phyloP scores from a whole-genome alignment of 1,139 yeast species.

The Geotrichum histeridarum region DNA sequence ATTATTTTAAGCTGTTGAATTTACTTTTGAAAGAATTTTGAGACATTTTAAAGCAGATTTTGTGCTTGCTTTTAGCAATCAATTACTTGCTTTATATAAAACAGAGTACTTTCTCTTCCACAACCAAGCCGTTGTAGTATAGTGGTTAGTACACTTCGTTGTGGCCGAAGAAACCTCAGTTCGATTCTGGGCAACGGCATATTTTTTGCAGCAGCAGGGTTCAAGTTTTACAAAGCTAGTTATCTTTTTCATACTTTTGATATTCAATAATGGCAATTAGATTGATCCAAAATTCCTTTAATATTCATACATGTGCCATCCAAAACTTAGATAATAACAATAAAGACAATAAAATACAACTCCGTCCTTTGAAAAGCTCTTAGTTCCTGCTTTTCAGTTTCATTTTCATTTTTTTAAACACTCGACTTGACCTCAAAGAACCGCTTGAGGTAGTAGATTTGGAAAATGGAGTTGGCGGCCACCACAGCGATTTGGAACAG shows the following conservation, averaged over 20 bases:
- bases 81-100: background rate
- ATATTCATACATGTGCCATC: no score
- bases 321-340: no score
- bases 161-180: slow-evolving; percentile 40
- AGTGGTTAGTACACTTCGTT: slow-evolving; percentile 31
- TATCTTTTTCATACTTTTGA: no score
- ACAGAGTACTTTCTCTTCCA: background rate
- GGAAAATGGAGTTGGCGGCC: slow-evolving; percentile 81
- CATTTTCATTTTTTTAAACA: slow-evolving; percentile 49
- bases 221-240: no score
- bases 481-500: slow-evolving; percentile 85
- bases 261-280: background rate
- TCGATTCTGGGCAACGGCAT: slow-evolving; percentile 40
- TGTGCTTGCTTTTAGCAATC: background rate
- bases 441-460: slow-evolving; percentile 86
- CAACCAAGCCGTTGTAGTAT: slow-evolving; percentile 35
- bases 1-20: no score
- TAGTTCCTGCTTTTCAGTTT: no score
- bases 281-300: background rate
- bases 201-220: slow-evolving; percentile 11
- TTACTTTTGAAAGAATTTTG: no score
- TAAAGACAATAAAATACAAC: no score
- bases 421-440: slow-evolving; percentile 92
- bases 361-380: no score
- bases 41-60: no score